Evolutionary conservation across 352 stramenopile genomes (phyloP).

Genomic region (Phytophthora rubi): DNA sequence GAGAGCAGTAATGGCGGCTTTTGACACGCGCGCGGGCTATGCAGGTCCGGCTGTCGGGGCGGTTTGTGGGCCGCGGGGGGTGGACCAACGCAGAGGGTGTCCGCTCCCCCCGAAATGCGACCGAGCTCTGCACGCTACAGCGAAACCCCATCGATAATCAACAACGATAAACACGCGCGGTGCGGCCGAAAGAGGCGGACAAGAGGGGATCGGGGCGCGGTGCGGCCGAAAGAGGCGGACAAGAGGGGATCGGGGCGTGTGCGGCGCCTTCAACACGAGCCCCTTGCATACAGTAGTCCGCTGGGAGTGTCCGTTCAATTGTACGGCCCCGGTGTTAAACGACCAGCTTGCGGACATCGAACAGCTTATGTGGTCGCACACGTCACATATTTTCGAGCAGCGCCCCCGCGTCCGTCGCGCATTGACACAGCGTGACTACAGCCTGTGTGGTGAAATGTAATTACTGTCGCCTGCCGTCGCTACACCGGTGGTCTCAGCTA

Average conservation of each 20-base stretch:
- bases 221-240: constrained; percentile 22
- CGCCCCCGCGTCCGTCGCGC: not conserved
- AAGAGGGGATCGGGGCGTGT: constrained; percentile 30
- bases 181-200: constrained; percentile 22
- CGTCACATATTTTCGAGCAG: not conserved
- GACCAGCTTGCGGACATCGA: constrained; percentile 10
- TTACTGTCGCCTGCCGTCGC: not conserved
- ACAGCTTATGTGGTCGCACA: not conserved
- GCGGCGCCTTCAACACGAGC: constrained; percentile 29
- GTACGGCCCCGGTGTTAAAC: constrained; percentile 30
- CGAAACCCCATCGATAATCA: not conserved
- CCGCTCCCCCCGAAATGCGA: constrained; percentile 24
- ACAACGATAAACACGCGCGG: constrained; percentile 15
- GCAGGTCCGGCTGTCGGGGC: constrained; percentile 22
- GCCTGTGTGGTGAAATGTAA: not conserved
- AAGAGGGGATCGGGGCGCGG: constrained; percentile 21
- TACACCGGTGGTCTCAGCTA: not conserved
- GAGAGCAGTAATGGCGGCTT: constrained; percentile 40
- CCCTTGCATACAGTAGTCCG: constrained; percentile 22
- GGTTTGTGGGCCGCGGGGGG: constrained; percentile 23
- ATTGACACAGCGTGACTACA: constrained; percentile 3
- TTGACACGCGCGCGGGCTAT: constrained; percentile 34
- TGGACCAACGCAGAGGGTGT: constrained; percentile 19
- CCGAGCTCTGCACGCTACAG: constrained; percentile 1
- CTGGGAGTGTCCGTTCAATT: constrained; percentile 32